Base-by-base conservation (phyloP, 1,139 yeast genomes). In the Suhomyces panamericanus region DNA sequence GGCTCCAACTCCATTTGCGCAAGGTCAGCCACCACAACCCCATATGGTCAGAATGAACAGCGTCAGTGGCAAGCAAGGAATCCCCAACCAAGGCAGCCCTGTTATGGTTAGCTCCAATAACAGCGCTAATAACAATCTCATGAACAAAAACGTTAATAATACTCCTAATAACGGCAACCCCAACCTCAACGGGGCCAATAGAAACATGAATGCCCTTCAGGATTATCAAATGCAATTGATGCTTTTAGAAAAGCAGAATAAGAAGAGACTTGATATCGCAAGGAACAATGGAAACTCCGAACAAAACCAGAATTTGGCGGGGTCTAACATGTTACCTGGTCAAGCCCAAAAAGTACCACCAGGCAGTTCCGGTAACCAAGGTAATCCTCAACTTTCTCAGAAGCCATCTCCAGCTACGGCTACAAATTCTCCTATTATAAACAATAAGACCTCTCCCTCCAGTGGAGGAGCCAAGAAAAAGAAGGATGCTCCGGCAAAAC, bases 141-240 rank as follows among this genome's bases (percentile, higher is more conserved):
- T 33, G 39, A 44, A 38, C 33, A 43, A 34, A 26, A 33, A 20
- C 20, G 27, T 17, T 6, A 39, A 37, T 12, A 44, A 38, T 17
- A 38, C 24, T 22, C 42, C 47, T 12, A 37, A 45, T 10, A 42
- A 43, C 39, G 49, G 41, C 16, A 32, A 35, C 32, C 38, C 44
- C 11, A 35, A 32, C 10, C 27, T 20, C 22, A 48, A 47, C 27
- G 49, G 49, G 5, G 49, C 49, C 4, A 56, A 51, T 41, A 59
- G 69, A 41, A 73, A 70, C 53, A 62, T 64, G 55, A 72, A 72
- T 54, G 78, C 79, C 2, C 67, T 85, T 39, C 86, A 83, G 51
- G 91, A 85, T 59, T 86, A 86, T 61, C 93, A 86, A 62, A 79
- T 80, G 76, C 93, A 86, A 62, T 66, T 86, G 52, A 78, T 85